Percentiles rank a stretch among this genome's conserved stretches.
These are phyloP conservation scores for Colletotrichum acutatum DNA, from an alignment of 2,329 filamentous ascomycete genomes.

Conservation along the genomic window DNA sequence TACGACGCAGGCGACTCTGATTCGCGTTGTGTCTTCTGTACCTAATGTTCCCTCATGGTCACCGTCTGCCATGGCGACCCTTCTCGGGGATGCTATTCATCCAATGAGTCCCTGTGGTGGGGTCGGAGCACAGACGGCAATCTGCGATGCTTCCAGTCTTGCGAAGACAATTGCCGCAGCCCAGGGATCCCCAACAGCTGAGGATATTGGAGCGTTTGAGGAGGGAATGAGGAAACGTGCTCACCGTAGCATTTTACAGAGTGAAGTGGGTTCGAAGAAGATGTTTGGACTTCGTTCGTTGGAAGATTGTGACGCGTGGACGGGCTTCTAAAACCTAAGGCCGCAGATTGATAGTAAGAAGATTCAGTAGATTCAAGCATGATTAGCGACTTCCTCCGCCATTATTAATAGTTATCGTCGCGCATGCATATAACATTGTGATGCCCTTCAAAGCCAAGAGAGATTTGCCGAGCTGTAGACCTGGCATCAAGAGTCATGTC, in stretches of 20 bases:
- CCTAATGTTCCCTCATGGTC: constrained; percentile 71
- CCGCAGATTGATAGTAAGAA: background rate
- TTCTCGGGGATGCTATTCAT: constrained; percentile 68
- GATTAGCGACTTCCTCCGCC: too few relatives aligned
- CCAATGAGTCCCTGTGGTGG: constrained; percentile 69
- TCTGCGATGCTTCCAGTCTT: constrained; percentile 9
- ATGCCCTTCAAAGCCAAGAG: too few relatives aligned
- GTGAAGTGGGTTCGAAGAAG: constrained; percentile 14
- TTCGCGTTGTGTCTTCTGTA: constrained; percentile 73
- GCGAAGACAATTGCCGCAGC: background rate
- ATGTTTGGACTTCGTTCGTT: constrained; percentile 17
- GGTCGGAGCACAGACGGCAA: constrained; percentile 48
- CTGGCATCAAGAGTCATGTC: too few relatives aligned
- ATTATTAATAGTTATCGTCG: too few relatives aligned
- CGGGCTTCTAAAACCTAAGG: background rate
- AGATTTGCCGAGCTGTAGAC: too few relatives aligned
- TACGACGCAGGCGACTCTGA: constrained; percentile 68
- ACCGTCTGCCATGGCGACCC: constrained; percentile 67
- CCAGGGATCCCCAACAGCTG: background rate
- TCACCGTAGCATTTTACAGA: constrained; percentile 5
- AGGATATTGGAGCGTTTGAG: constrained; percentile 3
- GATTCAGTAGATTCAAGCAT: too few relatives aligned
- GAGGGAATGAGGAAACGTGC: constrained; percentile 5
- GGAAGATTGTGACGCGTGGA: background rate
- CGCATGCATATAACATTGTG: too few relatives aligned